Evolutionary conservation across 1,284 basidiomycete genomes (phyloP).

Genomic region (Sparassis latifolia): DNA sequence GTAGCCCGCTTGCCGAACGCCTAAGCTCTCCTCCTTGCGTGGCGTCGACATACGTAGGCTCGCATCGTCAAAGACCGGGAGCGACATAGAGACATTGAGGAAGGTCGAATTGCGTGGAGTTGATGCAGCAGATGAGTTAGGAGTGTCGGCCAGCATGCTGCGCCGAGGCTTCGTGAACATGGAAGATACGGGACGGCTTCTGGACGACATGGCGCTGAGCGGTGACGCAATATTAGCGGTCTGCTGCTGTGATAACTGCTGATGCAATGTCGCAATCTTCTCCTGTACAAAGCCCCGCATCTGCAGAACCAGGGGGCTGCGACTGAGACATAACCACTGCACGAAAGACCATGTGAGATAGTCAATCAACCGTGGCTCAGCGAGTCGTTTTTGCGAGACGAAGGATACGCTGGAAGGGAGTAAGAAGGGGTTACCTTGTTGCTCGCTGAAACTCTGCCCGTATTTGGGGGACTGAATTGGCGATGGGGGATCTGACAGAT

Average conservation of each 20-base stretch:
- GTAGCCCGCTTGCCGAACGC: slow-evolving; percentile 38
- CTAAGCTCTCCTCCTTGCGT: slow-evolving; percentile 12
- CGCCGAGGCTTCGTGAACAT: slow-evolving; percentile 41
- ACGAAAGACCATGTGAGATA: slow-evolving; percentile 71
- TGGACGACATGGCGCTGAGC: slow-evolving; percentile 21
- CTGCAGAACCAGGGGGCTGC: slow-evolving; percentile 59
- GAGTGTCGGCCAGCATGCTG: slow-evolving; percentile 26
- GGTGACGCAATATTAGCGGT: slow-evolving; percentile 20
- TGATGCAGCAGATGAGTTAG: slow-evolving; percentile 25
- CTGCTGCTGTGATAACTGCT: slow-evolving; percentile 32
- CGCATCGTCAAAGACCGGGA: slow-evolving; percentile 21
- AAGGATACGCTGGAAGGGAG: slow-evolving; percentile 17
- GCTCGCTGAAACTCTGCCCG: slow-evolving; percentile 19
- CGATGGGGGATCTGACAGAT: slow-evolving; percentile 36
- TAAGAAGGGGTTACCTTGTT: slow-evolving; percentile 22
- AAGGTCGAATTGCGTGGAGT: slow-evolving; percentile 49
- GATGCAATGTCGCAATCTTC: slow-evolving; percentile 46
- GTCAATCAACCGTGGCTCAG: slow-evolving; percentile 55
- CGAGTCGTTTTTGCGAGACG: slow-evolving; percentile 17
- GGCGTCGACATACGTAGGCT: slow-evolving; percentile 20
- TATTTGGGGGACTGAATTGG: slow-evolving; percentile 37
- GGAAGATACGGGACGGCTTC: slow-evolving; percentile 39
- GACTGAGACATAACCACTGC: slow-evolving; percentile 59
- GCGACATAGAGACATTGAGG: slow-evolving; percentile 26
- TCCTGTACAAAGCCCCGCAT: slow-evolving; percentile 59